phyloP scores from a whole-genome alignment of 2,329 filamentous ascomycete genomes.

The Fusarium udum region DNA sequence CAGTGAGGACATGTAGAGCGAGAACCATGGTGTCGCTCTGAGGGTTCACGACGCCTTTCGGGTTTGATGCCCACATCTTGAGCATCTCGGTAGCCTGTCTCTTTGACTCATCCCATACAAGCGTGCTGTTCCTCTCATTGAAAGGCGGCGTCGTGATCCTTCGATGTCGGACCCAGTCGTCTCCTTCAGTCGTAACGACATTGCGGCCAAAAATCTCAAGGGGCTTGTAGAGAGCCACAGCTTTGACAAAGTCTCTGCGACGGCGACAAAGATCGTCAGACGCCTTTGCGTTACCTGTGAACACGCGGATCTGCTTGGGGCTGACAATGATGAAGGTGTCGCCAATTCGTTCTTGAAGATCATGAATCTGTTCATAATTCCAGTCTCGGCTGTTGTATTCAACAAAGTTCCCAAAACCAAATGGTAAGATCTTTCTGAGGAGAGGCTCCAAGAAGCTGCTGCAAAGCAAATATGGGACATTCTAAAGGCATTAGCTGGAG shows the following conservation, averaged over 20 bases:
- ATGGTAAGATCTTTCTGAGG: slow-evolving; percentile 8
- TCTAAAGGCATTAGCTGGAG: not conserved
- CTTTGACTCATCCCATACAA: slow-evolving; percentile 35
- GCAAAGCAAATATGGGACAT: slow-evolving; percentile 25
- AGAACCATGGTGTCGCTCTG: slow-evolving; percentile 33
- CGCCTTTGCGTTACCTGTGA: slow-evolving; percentile 31
- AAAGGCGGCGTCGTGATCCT: slow-evolving; percentile 34
- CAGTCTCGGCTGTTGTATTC: slow-evolving; percentile 39
- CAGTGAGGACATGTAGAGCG: slow-evolving; percentile 34
- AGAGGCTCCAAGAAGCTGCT: slow-evolving; percentile 28
- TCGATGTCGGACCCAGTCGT: slow-evolving; percentile 33
- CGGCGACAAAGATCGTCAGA: slow-evolving; percentile 29
- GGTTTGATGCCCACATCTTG: slow-evolving; percentile 23
- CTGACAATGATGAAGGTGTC: slow-evolving; percentile 37
- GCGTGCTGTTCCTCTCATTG: slow-evolving; percentile 33
- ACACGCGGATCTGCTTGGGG: slow-evolving; percentile 34
- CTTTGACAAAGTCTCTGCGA: slow-evolving; percentile 33
- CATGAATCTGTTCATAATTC: slow-evolving; percentile 35
- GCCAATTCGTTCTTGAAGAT: slow-evolving; percentile 32
- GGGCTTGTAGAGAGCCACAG: slow-evolving; percentile 31
- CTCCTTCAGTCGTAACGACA: slow-evolving; percentile 34
- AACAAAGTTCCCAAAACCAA: slow-evolving; percentile 26
- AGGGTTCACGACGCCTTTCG: slow-evolving; percentile 19
- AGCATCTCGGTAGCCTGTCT: slow-evolving; percentile 31
- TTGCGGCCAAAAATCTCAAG: slow-evolving; percentile 36